Conservation (phyloP, 768 basidiomycete species). For the Boletellus emodensis region DNA sequence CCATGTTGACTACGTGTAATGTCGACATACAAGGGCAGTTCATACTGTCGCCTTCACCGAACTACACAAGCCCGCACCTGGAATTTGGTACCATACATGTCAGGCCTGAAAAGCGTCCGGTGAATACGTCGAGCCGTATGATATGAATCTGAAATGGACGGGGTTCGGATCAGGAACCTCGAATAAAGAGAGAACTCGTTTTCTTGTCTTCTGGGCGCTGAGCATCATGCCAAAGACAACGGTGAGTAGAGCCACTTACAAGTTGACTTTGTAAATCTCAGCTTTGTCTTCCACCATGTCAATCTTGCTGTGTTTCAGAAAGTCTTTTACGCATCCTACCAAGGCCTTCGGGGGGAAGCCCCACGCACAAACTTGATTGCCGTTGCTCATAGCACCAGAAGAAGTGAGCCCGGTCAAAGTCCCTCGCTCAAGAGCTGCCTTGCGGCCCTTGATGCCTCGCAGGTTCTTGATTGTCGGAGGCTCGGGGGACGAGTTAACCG, state of each 20-base stretch:
- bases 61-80: slow-evolving; percentile 47
- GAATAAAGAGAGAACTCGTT: slow-evolving; percentile 43
- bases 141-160: slow-evolving; percentile 62
- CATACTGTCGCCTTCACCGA: slow-evolving; percentile 34
- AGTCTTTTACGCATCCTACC: slow-evolving; percentile 32
- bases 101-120: slow-evolving; percentile 46
- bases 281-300: slow-evolving; percentile 37
- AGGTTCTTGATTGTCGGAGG: slow-evolving; percentile 24
- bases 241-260: slow-evolving; percentile 36
- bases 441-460: slow-evolving; percentile 41
- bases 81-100: slow-evolving; percentile 36
- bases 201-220: slow-evolving; percentile 29
- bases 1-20: slow-evolving; percentile 13
- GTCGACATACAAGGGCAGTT: slow-evolving; percentile 1
- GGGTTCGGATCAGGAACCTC: slow-evolving; percentile 53
- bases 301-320: slow-evolving; percentile 45
- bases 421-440: slow-evolving; percentile 35
- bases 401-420: slow-evolving; percentile 41
- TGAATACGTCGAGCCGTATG: slow-evolving; percentile 61
- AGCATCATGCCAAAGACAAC: neutral
- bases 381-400: slow-evolving; percentile 48
- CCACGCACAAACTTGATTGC: slow-evolving; percentile 53
- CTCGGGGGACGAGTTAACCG: slow-evolving; percentile 29
- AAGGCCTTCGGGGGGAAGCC: slow-evolving; percentile 55
- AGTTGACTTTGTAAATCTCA: slow-evolving; percentile 47